A percentile compares a stretch with the other conserved stretches of the same genome.
Conservation (phyloP, 306 rosid species). For the Prunus campanulata region DNA sequence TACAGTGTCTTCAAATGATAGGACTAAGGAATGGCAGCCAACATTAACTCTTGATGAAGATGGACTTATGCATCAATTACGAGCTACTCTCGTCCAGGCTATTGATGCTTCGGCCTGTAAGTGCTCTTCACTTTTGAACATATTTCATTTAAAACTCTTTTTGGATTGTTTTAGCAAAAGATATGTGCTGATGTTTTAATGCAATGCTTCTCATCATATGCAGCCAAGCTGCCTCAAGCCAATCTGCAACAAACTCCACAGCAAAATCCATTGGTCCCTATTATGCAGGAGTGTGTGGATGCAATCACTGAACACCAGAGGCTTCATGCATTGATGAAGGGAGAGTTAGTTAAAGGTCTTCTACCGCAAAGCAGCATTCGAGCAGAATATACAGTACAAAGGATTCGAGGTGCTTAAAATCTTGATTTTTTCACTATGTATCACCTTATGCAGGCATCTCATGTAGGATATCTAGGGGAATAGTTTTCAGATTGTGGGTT, state of each 20-base stretch:
- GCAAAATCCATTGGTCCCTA: constrained; percentile 59
- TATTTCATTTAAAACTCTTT: constrained; percentile 16
- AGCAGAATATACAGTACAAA: constrained; percentile 79
- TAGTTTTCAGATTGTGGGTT: neutral
- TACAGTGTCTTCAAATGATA: constrained; percentile 51
- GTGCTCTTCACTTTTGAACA: constrained; percentile 20
- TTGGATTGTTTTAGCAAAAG: constrained; percentile 14
- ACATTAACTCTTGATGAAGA: constrained; percentile 75
- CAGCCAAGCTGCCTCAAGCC: constrained; percentile 56
- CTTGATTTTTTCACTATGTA: constrained; percentile 8
- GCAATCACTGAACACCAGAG: constrained; percentile 87
- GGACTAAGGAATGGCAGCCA: constrained; percentile 84
- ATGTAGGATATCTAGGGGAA: neutral
- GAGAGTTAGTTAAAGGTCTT: constrained; percentile 92
- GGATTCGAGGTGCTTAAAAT: constrained; percentile 65
- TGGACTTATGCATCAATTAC: constrained; percentile 79
- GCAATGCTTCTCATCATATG: constrained; percentile 27
- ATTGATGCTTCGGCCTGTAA: constrained; percentile 74
- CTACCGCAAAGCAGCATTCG: constrained; percentile 84
- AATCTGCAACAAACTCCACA: constrained; percentile 57
- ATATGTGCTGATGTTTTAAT: constrained; percentile 4
- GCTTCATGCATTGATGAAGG: constrained; percentile 88
- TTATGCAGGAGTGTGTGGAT: constrained; percentile 84
- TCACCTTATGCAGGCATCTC: constrained; percentile 13
- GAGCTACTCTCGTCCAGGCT: constrained; percentile 70